Conservation (phyloP, 2,329 filamentous ascomycete genomes). For the Pyricularia sp. region DNA sequence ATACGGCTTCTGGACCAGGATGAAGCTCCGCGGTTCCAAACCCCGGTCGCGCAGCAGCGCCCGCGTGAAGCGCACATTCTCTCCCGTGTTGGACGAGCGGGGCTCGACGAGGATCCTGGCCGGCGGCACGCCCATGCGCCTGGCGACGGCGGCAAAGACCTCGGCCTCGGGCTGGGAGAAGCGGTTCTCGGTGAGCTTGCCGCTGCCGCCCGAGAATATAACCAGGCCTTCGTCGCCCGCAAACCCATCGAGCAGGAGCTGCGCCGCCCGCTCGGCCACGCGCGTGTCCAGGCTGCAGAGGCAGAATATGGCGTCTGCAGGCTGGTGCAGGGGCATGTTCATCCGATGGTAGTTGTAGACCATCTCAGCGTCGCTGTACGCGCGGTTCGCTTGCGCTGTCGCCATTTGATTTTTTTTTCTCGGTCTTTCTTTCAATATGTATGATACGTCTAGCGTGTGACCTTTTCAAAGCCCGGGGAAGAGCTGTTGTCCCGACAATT, state of each 20-base stretch:
- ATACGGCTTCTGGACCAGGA: constrained; percentile 38
- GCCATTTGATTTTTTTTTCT: not conserved
- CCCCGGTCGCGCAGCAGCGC: constrained; percentile 20
- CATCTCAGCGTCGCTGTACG: constrained; percentile 21
- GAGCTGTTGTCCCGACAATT: not conserved
- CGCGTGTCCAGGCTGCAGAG: constrained; percentile 37
- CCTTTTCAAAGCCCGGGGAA: not conserved
- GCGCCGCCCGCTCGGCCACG: constrained; percentile 30
- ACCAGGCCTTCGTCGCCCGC: constrained; percentile 20
- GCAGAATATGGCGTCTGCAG: constrained; percentile 33
- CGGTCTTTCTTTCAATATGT: no score
- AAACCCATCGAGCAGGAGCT: constrained; percentile 29
- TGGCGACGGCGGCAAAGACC: constrained; percentile 30
- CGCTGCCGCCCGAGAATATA: constrained; percentile 33
- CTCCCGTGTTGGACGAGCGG: constrained; percentile 33
- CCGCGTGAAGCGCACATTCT: constrained; percentile 35
- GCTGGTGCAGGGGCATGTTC: constrained; percentile 20
- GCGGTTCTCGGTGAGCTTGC: constrained; percentile 27
- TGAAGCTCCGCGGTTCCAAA: constrained; percentile 20
- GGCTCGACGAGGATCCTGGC: constrained; percentile 29
- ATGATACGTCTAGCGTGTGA: not conserved
- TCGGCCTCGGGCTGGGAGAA: constrained; percentile 32
- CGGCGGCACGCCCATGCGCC: constrained; percentile 27
- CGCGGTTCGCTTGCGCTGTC: not conserved
- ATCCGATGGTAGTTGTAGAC: constrained; percentile 36